A percentile compares a stretch with the other conserved stretches of the same genome.
phyloP scores from a whole-genome alignment of 2,329 filamentous ascomycete genomes.

The Penicillium sp. region DNA sequence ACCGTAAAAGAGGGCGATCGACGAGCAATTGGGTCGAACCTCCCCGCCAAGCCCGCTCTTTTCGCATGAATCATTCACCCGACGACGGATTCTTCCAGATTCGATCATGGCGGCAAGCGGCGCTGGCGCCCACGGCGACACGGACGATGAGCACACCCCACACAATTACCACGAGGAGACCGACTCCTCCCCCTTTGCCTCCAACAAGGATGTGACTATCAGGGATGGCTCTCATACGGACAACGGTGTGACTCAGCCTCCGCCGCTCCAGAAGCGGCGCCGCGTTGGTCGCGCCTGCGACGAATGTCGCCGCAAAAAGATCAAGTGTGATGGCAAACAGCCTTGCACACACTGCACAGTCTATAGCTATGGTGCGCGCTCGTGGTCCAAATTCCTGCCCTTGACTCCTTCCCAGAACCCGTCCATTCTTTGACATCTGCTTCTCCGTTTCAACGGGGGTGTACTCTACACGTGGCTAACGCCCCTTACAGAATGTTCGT shows the following conservation, averaged over 20 bases:
- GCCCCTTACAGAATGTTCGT: constrained; percentile 68
- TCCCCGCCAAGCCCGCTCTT: constrained; percentile 15
- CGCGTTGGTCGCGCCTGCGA: constrained; percentile 76
- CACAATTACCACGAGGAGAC: constrained; percentile 16
- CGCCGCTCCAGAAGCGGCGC: constrained; percentile 67
- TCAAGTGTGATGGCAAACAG: constrained; percentile 81
- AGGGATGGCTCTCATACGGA: constrained; percentile 23
- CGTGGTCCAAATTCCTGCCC: neutral
- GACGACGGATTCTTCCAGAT: neutral
- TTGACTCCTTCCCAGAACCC: too few relatives aligned
- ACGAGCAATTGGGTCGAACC: constrained; percentile 9
- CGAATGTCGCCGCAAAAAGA: constrained; percentile 78
- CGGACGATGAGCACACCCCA: constrained; percentile 25
- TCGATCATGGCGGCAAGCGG: constrained; percentile 24
- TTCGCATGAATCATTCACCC: constrained; percentile 20
- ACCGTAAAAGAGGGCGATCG: constrained; percentile 14
- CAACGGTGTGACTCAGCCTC: constrained; percentile 23
- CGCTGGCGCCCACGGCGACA: constrained; percentile 22
- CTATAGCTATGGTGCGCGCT: constrained; percentile 82
- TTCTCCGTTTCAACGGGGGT: neutral
- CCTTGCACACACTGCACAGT: constrained; percentile 94
- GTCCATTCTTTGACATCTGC: neutral
- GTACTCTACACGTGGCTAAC: constrained; percentile 11
- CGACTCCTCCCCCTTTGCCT: constrained; percentile 16
- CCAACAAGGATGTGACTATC: neutral